Evolutionary conservation across 768 basidiomycete genomes (phyloP), one percentile per base, ranked within the genome.

Genomic region (Kwoniella bestiolae): DNA sequence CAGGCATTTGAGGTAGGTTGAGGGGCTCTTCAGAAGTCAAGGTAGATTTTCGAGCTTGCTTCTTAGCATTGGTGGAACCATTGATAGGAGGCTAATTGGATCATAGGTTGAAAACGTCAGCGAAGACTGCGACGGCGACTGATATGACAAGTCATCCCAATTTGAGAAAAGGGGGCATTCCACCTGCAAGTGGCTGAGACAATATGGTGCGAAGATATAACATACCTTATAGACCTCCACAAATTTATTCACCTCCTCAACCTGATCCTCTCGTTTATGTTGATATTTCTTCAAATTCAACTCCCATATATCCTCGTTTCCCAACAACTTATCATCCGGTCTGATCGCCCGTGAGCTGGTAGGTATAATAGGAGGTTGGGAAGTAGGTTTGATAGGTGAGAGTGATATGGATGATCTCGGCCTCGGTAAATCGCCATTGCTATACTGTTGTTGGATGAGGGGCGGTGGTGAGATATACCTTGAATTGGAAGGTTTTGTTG

Each of bases 271-370:
- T 45, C 76, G 56, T 23, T 53, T 69, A 28, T 18, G 25, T 64
- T 77, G 76, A 67, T 77, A 77, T 5, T 18, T 29, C 44, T 69
- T 60, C 44, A 74, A 50, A 1, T 57, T 61, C 11, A 63, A 65
- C 44, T 73, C 70, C 76, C 76, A 77, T 21, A 77, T 59, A 51
- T 68, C 67, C 56, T 77, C 76, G 23, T 60, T 62, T 1, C 73
- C 76, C 8, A 52, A 25, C 6, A 77, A 35, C 7, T 35, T 47
- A 50, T 72, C 73, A 26, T 71, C 70, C 9, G 64, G 49, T 34
- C 68, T 41, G 8, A 70, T 50, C 6, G 58, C 53, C 50, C 63
- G 45, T 7, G 56, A 47, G 3, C 18, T 47, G 6, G 21, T 61
- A 25, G 57, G 41, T 23, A 60, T 49, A 3, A 26, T 28, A 32